A percentile compares a stretch with the other conserved stretches of the same genome.
Conservation (phyloP, 2,329 filamentous ascomycete species). For the Paecilomyces variotii region DNA sequence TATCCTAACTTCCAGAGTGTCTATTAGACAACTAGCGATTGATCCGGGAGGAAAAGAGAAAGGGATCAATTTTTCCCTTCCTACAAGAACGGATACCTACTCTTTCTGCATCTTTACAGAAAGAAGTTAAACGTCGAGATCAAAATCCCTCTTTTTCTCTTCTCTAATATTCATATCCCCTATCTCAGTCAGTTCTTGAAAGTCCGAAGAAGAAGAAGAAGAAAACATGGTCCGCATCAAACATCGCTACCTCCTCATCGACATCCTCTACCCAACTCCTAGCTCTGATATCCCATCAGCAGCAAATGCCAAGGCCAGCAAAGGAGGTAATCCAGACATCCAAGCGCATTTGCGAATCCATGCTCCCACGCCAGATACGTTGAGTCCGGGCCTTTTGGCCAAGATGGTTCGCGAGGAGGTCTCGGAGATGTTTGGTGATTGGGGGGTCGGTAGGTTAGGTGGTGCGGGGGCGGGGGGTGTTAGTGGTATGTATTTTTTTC, state of each 20-base stretch:
- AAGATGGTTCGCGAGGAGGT: constrained; percentile 65
- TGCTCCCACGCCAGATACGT: constrained; percentile 64
- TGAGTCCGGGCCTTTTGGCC: constrained; percentile 59
- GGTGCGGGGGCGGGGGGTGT: constrained; percentile 64
- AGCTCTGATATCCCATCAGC: constrained; percentile 30
- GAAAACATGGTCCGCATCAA: constrained; percentile 83
- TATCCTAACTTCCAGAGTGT: no score
- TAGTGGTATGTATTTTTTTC: constrained; percentile 45
- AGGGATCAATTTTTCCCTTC: background rate
- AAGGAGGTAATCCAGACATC: constrained; percentile 30
- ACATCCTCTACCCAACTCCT: constrained; percentile 73
- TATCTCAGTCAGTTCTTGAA: background rate
- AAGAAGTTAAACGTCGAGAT: no score
- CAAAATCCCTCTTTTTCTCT: no score
- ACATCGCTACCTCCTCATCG: constrained; percentile 89
- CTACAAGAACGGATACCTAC: no score
- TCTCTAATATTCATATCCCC: background rate
- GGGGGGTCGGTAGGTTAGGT: constrained; percentile 52
- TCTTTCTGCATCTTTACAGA: no score
- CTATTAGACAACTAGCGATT: no score
- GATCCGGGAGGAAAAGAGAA: background rate
- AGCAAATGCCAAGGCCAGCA: constrained; percentile 6
- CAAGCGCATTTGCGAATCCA: constrained; percentile 65
- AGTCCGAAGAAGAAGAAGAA: background rate
- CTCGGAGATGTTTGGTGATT: constrained; percentile 74